Base-by-base conservation (phyloP, 768 basidiomycete genomes). In the Lanmaoa pseudosensibilis region DNA sequence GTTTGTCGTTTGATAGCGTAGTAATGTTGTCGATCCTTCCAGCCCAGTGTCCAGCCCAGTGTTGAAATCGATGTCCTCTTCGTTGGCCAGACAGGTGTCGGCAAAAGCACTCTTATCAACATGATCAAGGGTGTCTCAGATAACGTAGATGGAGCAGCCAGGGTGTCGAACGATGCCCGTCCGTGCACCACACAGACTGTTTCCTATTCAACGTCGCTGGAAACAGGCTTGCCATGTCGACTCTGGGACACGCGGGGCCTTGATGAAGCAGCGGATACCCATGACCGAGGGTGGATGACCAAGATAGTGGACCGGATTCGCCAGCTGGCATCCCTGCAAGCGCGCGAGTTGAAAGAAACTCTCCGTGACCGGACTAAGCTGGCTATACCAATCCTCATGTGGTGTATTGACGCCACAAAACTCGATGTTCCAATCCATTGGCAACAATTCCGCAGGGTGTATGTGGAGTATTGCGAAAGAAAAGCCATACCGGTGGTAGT, bases 161-260 rank as follows among this genome's bases (percentile, higher is more conserved):
- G n/a, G 18, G 68, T 67, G 43, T 62, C 68, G 21, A 56, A 55
- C 37, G 54, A 59, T 43, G 51, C 58, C 23, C 44, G 5, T 37
- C 62, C 68, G 11, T 68, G 67, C 44, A 69, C 68, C 33, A 11
- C 2, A 23, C 53, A 56, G 0, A 48, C 59, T 5, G 46, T 23
- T 25, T 13, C 49, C 7, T 68, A 68, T 43, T 2, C 39, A 27
- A n/a, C 6, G 4, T 18, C 39, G 6, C 52, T 58, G 16, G 62
- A 10, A 30, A 4, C 45, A 7, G 54, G 38, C 30, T 18, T 56
- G 48, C 49, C 46, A 37, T 68, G 53, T 30, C 33, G 33, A 16
- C 68, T 68, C 18, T 68, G 67, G 67, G 67, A 68, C 45, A 68
- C 65, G 19, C 68, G 63, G 1, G 67, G 67, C 39, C 63, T 68